Evolutionary conservation across 2,329 filamentous ascomycete species (phyloP).

Genomic region (Ophiocordyceps robertsii): DNA sequence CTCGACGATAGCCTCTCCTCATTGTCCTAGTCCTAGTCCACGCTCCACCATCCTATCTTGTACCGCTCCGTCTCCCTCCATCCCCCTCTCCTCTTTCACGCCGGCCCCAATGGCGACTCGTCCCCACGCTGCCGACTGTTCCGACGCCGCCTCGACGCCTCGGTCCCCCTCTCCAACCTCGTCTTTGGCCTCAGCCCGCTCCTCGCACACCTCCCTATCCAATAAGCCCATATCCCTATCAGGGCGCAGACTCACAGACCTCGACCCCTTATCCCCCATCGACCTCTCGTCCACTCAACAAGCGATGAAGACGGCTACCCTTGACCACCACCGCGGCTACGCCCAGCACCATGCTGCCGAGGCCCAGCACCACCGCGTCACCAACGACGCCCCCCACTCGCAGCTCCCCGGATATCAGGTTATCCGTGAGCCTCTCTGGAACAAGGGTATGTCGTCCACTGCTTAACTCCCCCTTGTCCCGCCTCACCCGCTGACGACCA

Average conservation of each 20-base stretch:
- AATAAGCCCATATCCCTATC: conserved; percentile 37
- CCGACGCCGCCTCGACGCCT: conserved; percentile 40
- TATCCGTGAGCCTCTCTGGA: conserved; percentile 48
- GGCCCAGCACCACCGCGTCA: conserved; percentile 38
- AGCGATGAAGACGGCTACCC: conserved; percentile 44
- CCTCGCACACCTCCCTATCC: conserved; percentile 36
- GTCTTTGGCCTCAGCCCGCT: conserved; percentile 31
- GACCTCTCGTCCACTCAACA: conserved; percentile 44
- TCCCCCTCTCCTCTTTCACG: conserved; percentile 3
- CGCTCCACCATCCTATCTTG: not conserved
- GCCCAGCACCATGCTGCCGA: conserved; percentile 40
- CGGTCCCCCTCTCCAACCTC: conserved; percentile 38
- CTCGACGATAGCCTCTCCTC: not conserved
- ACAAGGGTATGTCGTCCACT: conserved; percentile 39
- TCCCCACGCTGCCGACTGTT: conserved; percentile 31
- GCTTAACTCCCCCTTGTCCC: not conserved
- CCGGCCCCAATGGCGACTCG: conserved; percentile 17
- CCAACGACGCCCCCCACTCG: conserved; percentile 34
- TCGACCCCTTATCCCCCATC: conserved; percentile 43
- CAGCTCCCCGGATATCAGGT: conserved; percentile 47
- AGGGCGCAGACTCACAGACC: conserved; percentile 34
- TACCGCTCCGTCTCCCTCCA: conserved; percentile 1
- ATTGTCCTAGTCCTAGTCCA: not conserved
- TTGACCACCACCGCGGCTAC: conserved; percentile 49
- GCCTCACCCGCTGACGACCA: not conserved